Percentiles rank a stretch among this genome's conserved stretches.
Conservation (phyloP, 169 alveolate species). For the Eimeria acervulina region DNA sequence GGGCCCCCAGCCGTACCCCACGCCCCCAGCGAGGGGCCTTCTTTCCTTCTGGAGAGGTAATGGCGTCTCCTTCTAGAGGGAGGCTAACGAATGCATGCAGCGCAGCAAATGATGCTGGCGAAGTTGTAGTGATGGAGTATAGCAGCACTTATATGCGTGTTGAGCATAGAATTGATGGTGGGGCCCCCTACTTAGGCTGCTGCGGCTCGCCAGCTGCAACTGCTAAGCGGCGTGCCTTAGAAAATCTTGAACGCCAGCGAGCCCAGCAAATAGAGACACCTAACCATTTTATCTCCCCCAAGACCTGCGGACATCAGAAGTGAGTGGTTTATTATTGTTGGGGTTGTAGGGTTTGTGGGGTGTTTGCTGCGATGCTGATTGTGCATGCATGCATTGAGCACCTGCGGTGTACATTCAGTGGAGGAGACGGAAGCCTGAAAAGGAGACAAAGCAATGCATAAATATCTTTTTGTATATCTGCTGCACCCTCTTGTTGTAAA, state of each 20-base stretch:
- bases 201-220: conserved; percentile 62
- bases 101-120: neutral
- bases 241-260: neutral
- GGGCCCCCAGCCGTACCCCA: neutral
- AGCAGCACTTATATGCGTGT: neutral
- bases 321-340: neutral
- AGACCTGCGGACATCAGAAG: neutral
- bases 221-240: conserved; percentile 57
- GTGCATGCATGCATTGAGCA: too few species aligned
- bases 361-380: too few species aligned
- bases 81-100: neutral
- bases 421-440: too few species aligned
- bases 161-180: neutral
- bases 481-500: neutral
- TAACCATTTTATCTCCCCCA: neutral
- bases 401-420: too few species aligned
- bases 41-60: too few species aligned
- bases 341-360: too few species aligned
- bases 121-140: neutral
- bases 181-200: neutral
- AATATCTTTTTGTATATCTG: neutral
- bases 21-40: neutral
- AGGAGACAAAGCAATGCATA: too few species aligned
- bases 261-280: neutral
- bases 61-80: neutral